These are phyloP conservation scores for Tolypocladium capitatum DNA, from an alignment of 2,329 filamentous ascomycete species.

Conservation along the genomic window DNA sequence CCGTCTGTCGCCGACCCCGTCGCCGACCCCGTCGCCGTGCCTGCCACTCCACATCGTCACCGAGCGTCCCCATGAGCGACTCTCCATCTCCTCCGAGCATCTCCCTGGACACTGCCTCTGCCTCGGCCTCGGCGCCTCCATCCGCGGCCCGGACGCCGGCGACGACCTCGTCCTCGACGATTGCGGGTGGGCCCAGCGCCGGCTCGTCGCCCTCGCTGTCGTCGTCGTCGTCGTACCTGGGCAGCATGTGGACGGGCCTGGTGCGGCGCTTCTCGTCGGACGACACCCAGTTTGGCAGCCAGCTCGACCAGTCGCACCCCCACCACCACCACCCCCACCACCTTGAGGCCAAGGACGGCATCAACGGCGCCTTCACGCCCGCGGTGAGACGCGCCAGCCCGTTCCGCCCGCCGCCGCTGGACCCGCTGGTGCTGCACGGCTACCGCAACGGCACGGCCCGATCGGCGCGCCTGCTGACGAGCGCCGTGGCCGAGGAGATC, in stretches of 20 bases:
- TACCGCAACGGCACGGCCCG: conserved; percentile 46
- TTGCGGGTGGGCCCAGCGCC: neutral
- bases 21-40: neutral
- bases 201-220: neutral
- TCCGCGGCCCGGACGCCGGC: neutral
- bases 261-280: conserved; percentile 53
- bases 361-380: conserved; percentile 44
- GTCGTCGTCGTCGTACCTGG: conserved; percentile 10
- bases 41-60: neutral
- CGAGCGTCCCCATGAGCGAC: neutral
- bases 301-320: conserved; percentile 13
- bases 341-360: conserved; percentile 27
- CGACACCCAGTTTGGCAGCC: conserved; percentile 16
- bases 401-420: conserved; percentile 78
- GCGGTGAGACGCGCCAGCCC: conserved; percentile 51
- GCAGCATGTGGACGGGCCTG: conserved; percentile 44
- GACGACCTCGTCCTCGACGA: neutral
- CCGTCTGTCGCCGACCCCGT: neutral
- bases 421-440: conserved; percentile 59
- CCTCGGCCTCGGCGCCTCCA: neutral
- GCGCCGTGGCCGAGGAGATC: conserved; percentile 79
- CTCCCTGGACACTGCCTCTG: neutral
- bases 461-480: conserved; percentile 53
- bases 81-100: neutral
- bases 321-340: conserved; percentile 6